Conservation (phyloP, 2,329 filamentous ascomycete genomes). For the Paecilomyces fulvus region DNA sequence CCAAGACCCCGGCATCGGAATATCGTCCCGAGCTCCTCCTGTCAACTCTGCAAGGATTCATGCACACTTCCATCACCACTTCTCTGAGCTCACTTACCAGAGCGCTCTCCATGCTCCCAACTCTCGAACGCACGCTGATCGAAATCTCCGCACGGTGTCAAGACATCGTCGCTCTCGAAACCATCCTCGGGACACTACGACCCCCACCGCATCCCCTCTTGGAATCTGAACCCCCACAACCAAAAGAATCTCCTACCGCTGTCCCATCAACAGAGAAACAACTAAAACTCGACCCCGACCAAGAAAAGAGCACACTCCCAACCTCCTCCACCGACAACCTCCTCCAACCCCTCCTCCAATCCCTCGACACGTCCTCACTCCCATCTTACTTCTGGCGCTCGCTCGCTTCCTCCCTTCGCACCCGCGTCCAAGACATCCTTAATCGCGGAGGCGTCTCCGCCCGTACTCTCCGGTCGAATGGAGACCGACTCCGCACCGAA, state of each 20-base stretch:
- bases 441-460: constrained; percentile 75
- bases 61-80: constrained; percentile 71
- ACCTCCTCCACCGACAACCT: constrained; percentile 39
- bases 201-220: constrained; percentile 63
- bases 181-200: constrained; percentile 61
- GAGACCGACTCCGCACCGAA: constrained; percentile 63
- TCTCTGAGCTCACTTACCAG: constrained; percentile 67
- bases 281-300: constrained; percentile 9
- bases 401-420: constrained; percentile 67
- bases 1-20: constrained; percentile 36
- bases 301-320: constrained; percentile 32
- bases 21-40: constrained; percentile 65
- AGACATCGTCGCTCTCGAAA: constrained; percentile 80
- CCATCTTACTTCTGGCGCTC: constrained; percentile 91
- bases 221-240: constrained; percentile 63
- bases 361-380: constrained; percentile 80
- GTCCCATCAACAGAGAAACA: constrained; percentile 53
- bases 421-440: constrained; percentile 76
- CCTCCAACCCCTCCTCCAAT: constrained; percentile 61
- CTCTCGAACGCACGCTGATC: constrained; percentile 68
- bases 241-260: constrained; percentile 55
- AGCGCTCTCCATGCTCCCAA: constrained; percentile 70
- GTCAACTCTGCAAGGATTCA: constrained; percentile 68
- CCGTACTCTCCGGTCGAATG: constrained; percentile 68
- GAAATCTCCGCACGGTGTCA: constrained; percentile 82